Evolutionary conservation across 1,139 yeast genomes (phyloP), one percentile per base, ranked within the genome.

Genomic region (Hyphopichia fennica): DNA sequence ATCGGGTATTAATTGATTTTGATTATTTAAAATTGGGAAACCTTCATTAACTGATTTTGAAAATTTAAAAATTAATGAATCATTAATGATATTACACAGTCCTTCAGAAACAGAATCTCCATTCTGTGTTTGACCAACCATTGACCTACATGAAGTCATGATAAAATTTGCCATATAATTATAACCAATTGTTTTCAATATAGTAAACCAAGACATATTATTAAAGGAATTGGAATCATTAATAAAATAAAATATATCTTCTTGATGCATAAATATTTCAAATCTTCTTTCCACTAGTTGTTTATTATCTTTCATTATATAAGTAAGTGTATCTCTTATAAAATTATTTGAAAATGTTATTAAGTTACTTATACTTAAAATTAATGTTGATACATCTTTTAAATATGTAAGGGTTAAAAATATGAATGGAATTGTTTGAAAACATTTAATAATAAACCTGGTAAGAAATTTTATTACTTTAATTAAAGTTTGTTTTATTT

Each of bases 301-400:
- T 7, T 37, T 29, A 23, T 56, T 50, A 42, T 64, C 51, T 20
- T 63, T 49, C 15, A 63, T 39, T 3, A 60, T 35, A 45, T 51
- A 69, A 2, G 73, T 64, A 36, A 60, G 39, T 19, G 61, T 48
- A 46, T 69, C 74, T 28, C 49, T 38, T 22, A 65, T 43, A 40
- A 63, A 64, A 43, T 60, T 63, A 17, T 52, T 50, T 2, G 71
- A 63, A 46, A 57, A 67, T 3, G 74, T 65, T 19, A 63, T 54
- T 38, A 59, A 50, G 44, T 65, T 60, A 36, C 69, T 66, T 43
- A 61, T 9, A 8, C 17, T 13, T 14, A 20, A 22, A 16, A 16
- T 25, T 13, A n/a, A 20, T 11, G 13, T 33, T 35, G 31, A 23
- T 30, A 40, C 11, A n/a, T 35, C 37, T 15, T 34, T 35, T 15